Evolutionary conservation across 805 yeast genomes (phyloP).

Genomic region (Spathaspora passalidarum): DNA sequence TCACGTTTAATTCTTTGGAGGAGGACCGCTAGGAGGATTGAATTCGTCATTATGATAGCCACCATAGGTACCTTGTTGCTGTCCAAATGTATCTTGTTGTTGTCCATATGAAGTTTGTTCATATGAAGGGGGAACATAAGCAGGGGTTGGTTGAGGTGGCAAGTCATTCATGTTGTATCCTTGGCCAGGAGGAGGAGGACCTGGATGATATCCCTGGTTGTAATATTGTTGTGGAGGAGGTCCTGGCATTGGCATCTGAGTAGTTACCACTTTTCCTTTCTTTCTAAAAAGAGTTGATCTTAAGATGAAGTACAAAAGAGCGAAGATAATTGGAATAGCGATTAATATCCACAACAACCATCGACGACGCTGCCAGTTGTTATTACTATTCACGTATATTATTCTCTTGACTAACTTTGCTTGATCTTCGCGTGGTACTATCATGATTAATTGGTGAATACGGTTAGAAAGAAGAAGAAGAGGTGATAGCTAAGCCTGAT

Average conservation of each 20-base stretch:
- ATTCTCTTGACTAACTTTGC: background rate
- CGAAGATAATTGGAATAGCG: conserved; percentile 1
- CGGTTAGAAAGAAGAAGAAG: background rate
- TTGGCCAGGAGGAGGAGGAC: background rate
- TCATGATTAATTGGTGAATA: background rate
- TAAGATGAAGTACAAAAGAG: background rate
- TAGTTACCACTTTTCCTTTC: background rate
- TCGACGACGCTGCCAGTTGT: conserved; percentile 1
- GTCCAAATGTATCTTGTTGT: background rate
- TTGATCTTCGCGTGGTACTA: background rate
- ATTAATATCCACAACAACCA: conserved; percentile 5
- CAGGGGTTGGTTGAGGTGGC: conserved; percentile 6
- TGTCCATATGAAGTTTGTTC: background rate
- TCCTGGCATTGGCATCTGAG: conserved; percentile 4
- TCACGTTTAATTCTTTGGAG: background rate
- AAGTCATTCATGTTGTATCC: conserved; percentile 1
- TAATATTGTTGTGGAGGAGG: conserved; percentile 1
- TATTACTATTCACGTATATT: background rate
- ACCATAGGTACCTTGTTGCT: background rate
- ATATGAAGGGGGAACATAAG: conserved; percentile 1
- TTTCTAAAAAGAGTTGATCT: conserved; percentile 3
- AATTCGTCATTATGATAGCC: background rate
- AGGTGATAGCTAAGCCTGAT: background rate
- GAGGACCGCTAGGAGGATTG: conserved; percentile 1
- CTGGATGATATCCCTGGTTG: background rate